A percentile compares a stretch with the other conserved stretches of the same genome.
phyloP scores from a whole-genome alignment of 805 yeast species.

The Candida krabiensis region DNA sequence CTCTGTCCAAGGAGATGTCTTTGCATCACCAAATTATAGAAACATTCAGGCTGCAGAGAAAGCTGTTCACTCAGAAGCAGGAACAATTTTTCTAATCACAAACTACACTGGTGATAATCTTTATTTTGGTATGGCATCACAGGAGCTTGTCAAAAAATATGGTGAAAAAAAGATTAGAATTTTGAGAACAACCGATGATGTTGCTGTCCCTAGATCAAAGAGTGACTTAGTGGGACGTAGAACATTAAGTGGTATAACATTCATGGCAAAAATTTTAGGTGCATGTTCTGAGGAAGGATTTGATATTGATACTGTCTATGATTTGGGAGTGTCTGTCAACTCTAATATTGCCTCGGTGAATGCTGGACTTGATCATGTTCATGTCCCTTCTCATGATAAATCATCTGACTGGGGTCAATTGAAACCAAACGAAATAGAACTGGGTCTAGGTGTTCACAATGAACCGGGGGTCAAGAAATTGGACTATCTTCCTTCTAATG shows the following conservation, averaged over 20 bases:
- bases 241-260: constrained; percentile 35
- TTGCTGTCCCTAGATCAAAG: constrained; percentile 33
- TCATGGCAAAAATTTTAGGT: constrained; percentile 35
- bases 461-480: constrained; percentile 38
- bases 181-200: constrained; percentile 36
- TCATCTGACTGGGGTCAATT: constrained; percentile 28
- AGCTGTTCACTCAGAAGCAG: constrained; percentile 36
- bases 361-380: constrained; percentile 40
- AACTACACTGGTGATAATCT: constrained; percentile 42
- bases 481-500: constrained; percentile 34
- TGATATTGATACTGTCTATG: constrained; percentile 28
- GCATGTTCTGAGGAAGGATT: constrained; percentile 30
- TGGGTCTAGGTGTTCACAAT: constrained; percentile 41
- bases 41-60: constrained; percentile 40
- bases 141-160: constrained; percentile 33
- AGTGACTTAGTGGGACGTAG: constrained; percentile 38
- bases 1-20: constrained; percentile 42
- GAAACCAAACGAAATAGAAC: constrained; percentile 32
- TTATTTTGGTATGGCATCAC: constrained; percentile 41
- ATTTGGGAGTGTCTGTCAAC: constrained; percentile 31
- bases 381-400: constrained; percentile 35
- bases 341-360: constrained; percentile 33
- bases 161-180: constrained; percentile 33
- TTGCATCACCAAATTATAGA: constrained; percentile 40
- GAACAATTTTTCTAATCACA: constrained; percentile 35